These are phyloP conservation scores for Epichloe uncinata DNA, from an alignment of 2,329 filamentous ascomycete species.

Conservation along the genomic window DNA sequence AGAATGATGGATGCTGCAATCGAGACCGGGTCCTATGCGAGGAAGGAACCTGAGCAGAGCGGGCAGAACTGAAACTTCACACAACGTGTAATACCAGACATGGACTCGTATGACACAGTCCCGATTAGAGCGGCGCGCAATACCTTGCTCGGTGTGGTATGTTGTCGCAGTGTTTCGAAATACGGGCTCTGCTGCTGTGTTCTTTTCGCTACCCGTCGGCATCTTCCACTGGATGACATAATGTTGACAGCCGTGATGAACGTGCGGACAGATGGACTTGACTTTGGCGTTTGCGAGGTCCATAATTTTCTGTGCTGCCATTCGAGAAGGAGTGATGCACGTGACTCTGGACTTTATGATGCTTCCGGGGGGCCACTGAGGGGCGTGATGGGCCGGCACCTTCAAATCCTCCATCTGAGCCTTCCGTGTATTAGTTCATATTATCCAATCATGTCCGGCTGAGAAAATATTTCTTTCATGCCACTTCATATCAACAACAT, in stretches of 20 bases:
- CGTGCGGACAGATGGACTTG: background rate
- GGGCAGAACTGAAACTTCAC: background rate
- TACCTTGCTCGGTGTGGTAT: background rate
- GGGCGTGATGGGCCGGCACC: slow-evolving; percentile 12
- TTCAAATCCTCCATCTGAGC: slow-evolving; percentile 13
- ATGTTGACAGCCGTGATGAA: background rate
- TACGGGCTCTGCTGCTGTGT: background rate
- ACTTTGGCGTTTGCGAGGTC: slow-evolving; percentile 6
- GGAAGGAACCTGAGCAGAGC: slow-evolving; percentile 20
- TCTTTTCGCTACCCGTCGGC: background rate
- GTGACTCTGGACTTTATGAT: slow-evolving; percentile 11
- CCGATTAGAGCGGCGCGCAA: background rate
- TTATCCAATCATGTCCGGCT: slow-evolving; percentile 7
- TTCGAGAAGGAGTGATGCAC: slow-evolving; percentile 7
- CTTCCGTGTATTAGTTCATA: slow-evolving; percentile 10
- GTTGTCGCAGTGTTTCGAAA: background rate
- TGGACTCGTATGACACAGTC: background rate
- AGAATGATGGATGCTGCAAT: slow-evolving; percentile 77
- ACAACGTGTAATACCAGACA: background rate
- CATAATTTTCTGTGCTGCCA: slow-evolving; percentile 6
- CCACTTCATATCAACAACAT: background rate
- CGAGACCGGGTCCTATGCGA: slow-evolving; percentile 49
- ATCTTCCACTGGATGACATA: background rate
- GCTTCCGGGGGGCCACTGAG: slow-evolving; percentile 9
- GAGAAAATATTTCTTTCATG: background rate